Evolutionary conservation across 805 yeast species (phyloP).

Genomic region (Saccharomyces kudriavzevii): DNA sequence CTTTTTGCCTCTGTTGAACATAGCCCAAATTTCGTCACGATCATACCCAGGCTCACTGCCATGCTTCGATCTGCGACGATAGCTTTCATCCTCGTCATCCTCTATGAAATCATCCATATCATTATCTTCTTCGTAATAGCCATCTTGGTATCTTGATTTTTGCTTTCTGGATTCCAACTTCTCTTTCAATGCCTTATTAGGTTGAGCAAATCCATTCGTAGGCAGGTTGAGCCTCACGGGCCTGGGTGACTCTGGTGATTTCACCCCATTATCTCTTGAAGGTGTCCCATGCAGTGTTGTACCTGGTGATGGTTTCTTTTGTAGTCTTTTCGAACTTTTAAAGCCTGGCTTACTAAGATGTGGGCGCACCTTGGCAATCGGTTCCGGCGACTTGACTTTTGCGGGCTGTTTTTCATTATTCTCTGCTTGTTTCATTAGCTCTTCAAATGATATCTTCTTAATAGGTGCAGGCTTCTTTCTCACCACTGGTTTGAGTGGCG

Average conservation of each 20-base stretch:
- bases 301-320: background rate
- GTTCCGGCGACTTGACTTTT: background rate
- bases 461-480: slow-evolving; percentile 15
- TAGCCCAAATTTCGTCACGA: slow-evolving; percentile 82
- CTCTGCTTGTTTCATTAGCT: slow-evolving; percentile 51
- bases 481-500: background rate
- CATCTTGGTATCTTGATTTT: slow-evolving; percentile 1
- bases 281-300: background rate
- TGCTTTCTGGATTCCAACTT: slow-evolving; percentile 34
- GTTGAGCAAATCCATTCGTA: slow-evolving; percentile 39
- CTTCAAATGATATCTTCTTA: slow-evolving; percentile 45
- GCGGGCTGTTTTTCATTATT: slow-evolving; percentile 24
- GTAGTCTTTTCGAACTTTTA: slow-evolving; percentile 3
- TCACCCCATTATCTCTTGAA: background rate
- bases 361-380: background rate
- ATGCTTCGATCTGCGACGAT: slow-evolving; percentile 20
- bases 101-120: slow-evolving; percentile 25
- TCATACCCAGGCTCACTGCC: slow-evolving; percentile 46
- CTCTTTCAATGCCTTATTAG: slow-evolving; percentile 46
- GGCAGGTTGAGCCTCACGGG: slow-evolving; percentile 11
- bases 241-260: background rate
- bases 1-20: slow-evolving; percentile 61
- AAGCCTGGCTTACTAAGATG: slow-evolving; percentile 13
- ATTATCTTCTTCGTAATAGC: slow-evolving; percentile 13
- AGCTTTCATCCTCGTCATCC: slow-evolving; percentile 43